Base-by-base conservation (phyloP, 2,329 filamentous ascomycete genomes). In the Hypoxylon sp. region DNA sequence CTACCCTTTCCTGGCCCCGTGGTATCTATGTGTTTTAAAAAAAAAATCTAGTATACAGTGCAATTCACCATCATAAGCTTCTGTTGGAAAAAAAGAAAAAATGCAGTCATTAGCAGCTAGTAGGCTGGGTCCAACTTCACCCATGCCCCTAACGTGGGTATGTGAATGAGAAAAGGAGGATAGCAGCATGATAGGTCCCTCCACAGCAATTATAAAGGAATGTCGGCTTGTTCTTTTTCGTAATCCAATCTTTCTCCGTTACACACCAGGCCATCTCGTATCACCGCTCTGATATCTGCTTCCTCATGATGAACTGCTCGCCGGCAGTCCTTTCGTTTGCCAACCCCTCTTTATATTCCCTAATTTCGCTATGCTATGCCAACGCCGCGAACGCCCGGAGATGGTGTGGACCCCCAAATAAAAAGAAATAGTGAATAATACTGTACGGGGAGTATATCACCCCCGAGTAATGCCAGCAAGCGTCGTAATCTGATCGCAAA, bases 11-110 rank as follows among this genome's bases (percentile, higher is more conserved):
- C 44, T 42, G 26, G 24, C 55, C 53, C 63, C 42, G 29, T 65
- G 63, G 57, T 64, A 64, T 69, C 59, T 71, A 69, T 69, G 22
- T 65, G 63, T 58, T 63, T 29, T 8, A 31, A 9, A 31, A 31
- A 6, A 50, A 64, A 63, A 37, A 54, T 65, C 57, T 69, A 71
- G 57, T 71, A 54, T 71, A 71, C 66, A 71, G 57, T 65, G 57
- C 60, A 44, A 57, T 53, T 68, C 33, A 58, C 53, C 58, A 59
- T 68, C 61, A 58, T 68, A 47, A 70, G 46, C 42, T 47, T 59
- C 33, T 60, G 26, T 64, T 37, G n/a, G n/a, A n/a, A 59, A 50
- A 52, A 59, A 22, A 59, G 50, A 52, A 59, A 66, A 69, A 64
- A 52, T 66, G 67, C 63, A 64, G 55, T 66, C 59, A 71, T 71